phyloP scores from a whole-genome alignment of 139 green algal genomes.

The Chlorella sp. region DNA sequence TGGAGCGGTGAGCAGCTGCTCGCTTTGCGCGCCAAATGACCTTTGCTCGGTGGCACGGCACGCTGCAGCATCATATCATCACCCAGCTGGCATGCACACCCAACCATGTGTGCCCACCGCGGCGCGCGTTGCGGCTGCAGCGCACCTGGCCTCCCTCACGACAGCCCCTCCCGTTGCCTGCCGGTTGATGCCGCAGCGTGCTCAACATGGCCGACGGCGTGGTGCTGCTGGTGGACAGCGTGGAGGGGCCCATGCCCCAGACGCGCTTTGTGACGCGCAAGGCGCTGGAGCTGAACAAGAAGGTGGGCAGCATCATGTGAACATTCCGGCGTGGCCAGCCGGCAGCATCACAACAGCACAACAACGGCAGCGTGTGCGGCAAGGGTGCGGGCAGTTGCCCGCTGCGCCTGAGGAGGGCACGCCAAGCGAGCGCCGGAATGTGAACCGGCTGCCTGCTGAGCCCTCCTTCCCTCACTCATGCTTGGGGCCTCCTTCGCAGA shows the following conservation, averaged over 20 bases:
- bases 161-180: background rate
- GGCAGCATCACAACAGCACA: no score
- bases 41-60: no score
- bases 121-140: background rate
- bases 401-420: no score
- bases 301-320: slow-evolving; percentile 86
- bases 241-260: slow-evolving; percentile 98
- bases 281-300: slow-evolving; percentile 93
- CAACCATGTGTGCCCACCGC: no score
- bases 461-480: background rate
- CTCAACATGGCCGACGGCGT: slow-evolving; percentile 99
- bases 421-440: slow-evolving; percentile 83
- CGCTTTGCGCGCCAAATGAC: no score
- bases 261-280: slow-evolving; percentile 99
- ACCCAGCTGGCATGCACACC: no score
- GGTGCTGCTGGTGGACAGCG: slow-evolving; percentile 96
- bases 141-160: background rate
- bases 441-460: slow-evolving; percentile 93
- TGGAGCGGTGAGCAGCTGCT: slow-evolving; percentile 78
- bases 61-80: no score
- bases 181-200: slow-evolving; percentile 49
- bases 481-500: slow-evolving; percentile 19
- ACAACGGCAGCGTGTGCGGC: no score
- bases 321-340: no score
- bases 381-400: no score